phyloP scores from a whole-genome alignment of 2,329 filamentous ascomycete genomes.

The Fusarium lateritium region DNA sequence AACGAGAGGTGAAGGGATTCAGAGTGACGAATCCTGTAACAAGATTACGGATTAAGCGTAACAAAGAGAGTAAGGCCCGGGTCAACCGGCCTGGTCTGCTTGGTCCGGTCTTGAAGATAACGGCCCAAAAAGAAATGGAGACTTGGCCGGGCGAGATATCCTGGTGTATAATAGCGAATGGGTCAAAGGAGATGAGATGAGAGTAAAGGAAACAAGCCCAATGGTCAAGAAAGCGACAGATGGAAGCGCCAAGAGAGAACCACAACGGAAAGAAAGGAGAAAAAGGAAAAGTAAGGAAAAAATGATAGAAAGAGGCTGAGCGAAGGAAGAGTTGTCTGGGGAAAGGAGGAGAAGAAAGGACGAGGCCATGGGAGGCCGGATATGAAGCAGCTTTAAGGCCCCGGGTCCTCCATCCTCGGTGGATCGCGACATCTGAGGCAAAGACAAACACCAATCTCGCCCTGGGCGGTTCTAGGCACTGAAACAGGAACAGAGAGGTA shows the following conservation, averaged over 20 bases:
- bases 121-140: slow-evolving; percentile 41
- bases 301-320: slow-evolving; percentile 40
- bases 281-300: slow-evolving; percentile 34
- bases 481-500: slow-evolving; percentile 49
- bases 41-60: slow-evolving; percentile 50
- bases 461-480: slow-evolving; percentile 48
- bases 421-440: slow-evolving; percentile 40
- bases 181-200: slow-evolving; percentile 26
- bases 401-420: slow-evolving; percentile 39
- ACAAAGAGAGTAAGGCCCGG: slow-evolving; percentile 42
- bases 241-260: slow-evolving; percentile 50
- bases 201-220: slow-evolving; percentile 32
- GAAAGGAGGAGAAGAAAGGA: slow-evolving; percentile 40
- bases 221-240: slow-evolving; percentile 46
- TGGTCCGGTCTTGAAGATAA: slow-evolving; percentile 33
- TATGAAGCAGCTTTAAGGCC: slow-evolving; percentile 53
- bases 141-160: slow-evolving; percentile 39
- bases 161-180: slow-evolving; percentile 34
- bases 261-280: slow-evolving; percentile 44
- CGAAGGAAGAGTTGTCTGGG: slow-evolving; percentile 46
- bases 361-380: slow-evolving; percentile 48
- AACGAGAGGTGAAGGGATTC: slow-evolving; percentile 33
- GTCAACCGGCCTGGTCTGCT: slow-evolving; percentile 49
- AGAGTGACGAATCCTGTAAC: slow-evolving; percentile 28
- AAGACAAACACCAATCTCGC: slow-evolving; percentile 50